Base-by-base conservation (phyloP, 2,329 filamentous ascomycete species). In the Cladophialophora psammophila region DNA sequence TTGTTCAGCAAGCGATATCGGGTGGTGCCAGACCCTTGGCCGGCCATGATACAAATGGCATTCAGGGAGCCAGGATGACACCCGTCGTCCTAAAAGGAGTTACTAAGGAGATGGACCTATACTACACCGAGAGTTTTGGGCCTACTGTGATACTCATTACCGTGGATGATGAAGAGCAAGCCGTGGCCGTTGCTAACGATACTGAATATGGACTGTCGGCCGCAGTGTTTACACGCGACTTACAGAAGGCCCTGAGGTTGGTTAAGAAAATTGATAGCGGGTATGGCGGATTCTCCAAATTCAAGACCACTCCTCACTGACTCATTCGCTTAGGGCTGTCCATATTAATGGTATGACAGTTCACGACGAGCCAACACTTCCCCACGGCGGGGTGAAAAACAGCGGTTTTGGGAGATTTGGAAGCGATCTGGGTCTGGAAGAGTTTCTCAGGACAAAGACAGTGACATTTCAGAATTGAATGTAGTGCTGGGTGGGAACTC, bases 161-260 rank as follows among this genome's bases (percentile, higher is more conserved):
- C 20, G 83, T 94, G 32, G 79, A 82, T 34, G 56, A 63, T 3
- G 82, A 79, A 1, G 90, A 92, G 55, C 90, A 92, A 35, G 92
- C 91, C 0, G 78, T 95, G 31, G 80, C 83, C 34, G 80, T 94
- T 18, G 91, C 92, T 13, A 96, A 96, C 75, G 91, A 94, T 73
- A 93, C 90, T 1, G 90, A 93, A 58, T 95, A 93, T 75, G 92
- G 92, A 3, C 83, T 96, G 9, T 82, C 84, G 2, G 85, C 88
- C 2, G 85, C 91, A 0, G 86, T 96, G 1, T 96, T 93, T 76
- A 93, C 91, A 0, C 80, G 85, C 71, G 88, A 92, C 75, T 78
- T 94, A 60, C 78, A 83, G 60, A 80, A 82, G 52, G 89, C 83
- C 0, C 75, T 91, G 69, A 80, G 85, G 5, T 77, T 91, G n/a